Conservation (phyloP, 2,329 filamentous ascomycete species). For the Tricladium varicosporioides region DNA sequence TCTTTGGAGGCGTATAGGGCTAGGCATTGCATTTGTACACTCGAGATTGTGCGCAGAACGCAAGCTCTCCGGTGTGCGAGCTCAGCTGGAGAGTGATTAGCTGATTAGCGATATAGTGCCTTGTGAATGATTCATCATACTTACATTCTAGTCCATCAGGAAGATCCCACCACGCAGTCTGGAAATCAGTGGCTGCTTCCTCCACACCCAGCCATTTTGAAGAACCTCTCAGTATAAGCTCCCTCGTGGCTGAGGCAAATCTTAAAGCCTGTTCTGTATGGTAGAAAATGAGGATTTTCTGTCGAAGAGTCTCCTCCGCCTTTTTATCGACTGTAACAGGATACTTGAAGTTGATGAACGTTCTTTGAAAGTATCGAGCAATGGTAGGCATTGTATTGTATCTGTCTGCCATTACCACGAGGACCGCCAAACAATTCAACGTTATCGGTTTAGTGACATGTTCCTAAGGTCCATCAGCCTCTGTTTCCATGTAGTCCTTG, state of each 20-base stretch:
- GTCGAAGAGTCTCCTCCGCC: constrained; percentile 64
- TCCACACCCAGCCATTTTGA: constrained; percentile 36
- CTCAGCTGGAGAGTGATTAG: constrained; percentile 49
- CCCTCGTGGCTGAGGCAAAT: constrained; percentile 60
- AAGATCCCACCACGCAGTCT: constrained; percentile 68
- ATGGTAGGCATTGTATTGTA: constrained; percentile 64
- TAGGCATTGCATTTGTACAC: constrained; percentile 67
- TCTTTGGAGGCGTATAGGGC: constrained; percentile 64
- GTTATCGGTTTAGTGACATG: constrained; percentile 45
- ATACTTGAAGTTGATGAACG: constrained; percentile 51
- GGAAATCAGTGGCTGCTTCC: constrained; percentile 35
- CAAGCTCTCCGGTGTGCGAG: constrained; percentile 63
- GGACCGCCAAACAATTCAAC: constrained; percentile 58
- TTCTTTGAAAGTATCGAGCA: constrained; percentile 49
- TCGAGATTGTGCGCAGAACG: constrained; percentile 67
- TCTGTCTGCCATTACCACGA: constrained; percentile 70
- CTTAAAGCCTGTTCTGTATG: constrained; percentile 61
- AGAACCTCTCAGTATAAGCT: constrained; percentile 66
- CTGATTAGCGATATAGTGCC: constrained; percentile 13
- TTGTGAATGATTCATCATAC: not conserved
- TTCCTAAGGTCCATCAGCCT: constrained; percentile 18
- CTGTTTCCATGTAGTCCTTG: not conserved
- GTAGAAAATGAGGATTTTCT: constrained; percentile 67
- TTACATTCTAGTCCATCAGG: constrained; percentile 65
- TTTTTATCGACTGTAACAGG: constrained; percentile 46